Evolutionary conservation across 140 eudicot genomes (phyloP).

Genomic region (Oenanthe javanica): DNA sequence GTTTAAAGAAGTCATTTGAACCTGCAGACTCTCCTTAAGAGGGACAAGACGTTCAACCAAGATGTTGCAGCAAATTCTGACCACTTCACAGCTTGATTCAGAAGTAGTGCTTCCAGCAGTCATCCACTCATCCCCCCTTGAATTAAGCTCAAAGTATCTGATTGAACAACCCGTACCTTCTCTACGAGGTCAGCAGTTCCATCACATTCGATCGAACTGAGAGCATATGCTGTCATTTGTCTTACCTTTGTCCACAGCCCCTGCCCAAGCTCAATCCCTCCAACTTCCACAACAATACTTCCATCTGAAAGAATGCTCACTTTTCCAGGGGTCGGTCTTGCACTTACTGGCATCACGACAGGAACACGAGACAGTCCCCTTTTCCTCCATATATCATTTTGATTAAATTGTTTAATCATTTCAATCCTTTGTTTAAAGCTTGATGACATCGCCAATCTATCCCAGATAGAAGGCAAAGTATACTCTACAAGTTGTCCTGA

Average conservation of each 20-base stretch:
- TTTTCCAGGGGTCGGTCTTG: constrained; percentile 68
- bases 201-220: constrained; percentile 51
- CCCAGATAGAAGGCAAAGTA: constrained; percentile 74
- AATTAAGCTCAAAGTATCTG: constrained; percentile 74
- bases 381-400: constrained; percentile 53
- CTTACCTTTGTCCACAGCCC: constrained; percentile 95
- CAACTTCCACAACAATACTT: constrained; percentile 82
- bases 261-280: constrained; percentile 91
- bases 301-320: constrained; percentile 88
- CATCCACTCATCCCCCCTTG: constrained; percentile 92
- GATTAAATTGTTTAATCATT: constrained; percentile 37
- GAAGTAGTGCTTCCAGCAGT: constrained; percentile 95
- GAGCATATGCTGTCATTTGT: constrained; percentile 70
- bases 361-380: constrained; percentile 89
- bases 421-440: constrained; percentile 37
- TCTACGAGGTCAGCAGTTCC: constrained; percentile 54
- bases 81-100: constrained; percentile 91
- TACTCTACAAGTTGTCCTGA: constrained; percentile 58
- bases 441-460: constrained; percentile 50
- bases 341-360: constrained; percentile 34
- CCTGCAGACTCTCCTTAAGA: constrained; percentile 39
- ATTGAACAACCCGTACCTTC: constrained; percentile 68
- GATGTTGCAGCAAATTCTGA: constrained; percentile 60
- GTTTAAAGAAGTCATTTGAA: constrained; percentile 38
- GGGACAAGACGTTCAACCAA: constrained; percentile 69